Evolutionary conservation across 2,329 filamentous ascomycete species (phyloP).

Genomic region (Xenosphaeropsis pyriputrescens): DNA sequence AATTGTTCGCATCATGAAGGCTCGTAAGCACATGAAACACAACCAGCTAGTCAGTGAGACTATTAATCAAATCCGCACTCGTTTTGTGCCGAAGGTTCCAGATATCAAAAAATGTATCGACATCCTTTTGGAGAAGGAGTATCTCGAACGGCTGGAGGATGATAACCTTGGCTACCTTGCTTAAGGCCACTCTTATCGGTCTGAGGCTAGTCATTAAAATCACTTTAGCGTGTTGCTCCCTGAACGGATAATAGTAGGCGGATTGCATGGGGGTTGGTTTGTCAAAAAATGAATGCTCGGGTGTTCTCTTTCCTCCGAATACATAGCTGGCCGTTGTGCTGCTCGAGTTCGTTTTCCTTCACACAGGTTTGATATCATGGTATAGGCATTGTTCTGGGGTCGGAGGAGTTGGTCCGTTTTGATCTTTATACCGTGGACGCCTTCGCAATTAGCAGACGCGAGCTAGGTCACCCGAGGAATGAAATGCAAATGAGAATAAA

Average conservation of each 20-base stretch:
- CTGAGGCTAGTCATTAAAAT: no score
- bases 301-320: background rate
- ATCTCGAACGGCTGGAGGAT: slow-evolving; percentile 86
- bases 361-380: slow-evolving; percentile 1
- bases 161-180: slow-evolving; percentile 93
- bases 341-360: no score
- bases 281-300: background rate
- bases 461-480: no score
- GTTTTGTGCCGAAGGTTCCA: slow-evolving; percentile 81
- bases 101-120: slow-evolving; percentile 99
- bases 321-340: no score
- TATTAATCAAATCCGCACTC: slow-evolving; percentile 84
- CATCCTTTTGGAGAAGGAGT: slow-evolving; percentile 96
- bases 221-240: no score
- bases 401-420: slow-evolving; percentile 7
- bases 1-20: slow-evolving; percentile 99
- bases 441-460: no score
- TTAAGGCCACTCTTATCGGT: slow-evolving; percentile 25
- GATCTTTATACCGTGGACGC: background rate
- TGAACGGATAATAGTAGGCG: no score
- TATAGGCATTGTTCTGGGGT: slow-evolving; percentile 11
- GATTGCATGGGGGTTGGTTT: no score
- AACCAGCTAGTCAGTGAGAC: slow-evolving; percentile 86
- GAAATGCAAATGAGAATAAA: no score
- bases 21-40: slow-evolving; percentile 97